Conservation (phyloP, 108 stramenopile species). For the Licmophora abbreviata region DNA sequence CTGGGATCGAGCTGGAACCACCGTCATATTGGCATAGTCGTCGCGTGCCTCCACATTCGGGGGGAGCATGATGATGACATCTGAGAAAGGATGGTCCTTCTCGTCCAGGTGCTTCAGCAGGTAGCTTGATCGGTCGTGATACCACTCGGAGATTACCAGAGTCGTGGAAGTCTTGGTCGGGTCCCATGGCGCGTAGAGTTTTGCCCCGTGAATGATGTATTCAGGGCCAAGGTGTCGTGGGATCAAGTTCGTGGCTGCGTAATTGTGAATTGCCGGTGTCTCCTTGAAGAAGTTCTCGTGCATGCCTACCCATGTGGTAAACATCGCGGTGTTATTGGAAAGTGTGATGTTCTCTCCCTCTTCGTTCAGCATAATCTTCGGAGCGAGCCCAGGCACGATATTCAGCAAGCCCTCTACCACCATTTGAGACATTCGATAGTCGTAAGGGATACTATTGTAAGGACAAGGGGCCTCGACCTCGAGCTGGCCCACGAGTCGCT, state of each 20-base stretch:
- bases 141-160: slow-evolving; percentile 61
- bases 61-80: slow-evolving; percentile 49
- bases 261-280: slow-evolving; percentile 56
- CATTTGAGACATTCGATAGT: slow-evolving; percentile 68
- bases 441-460: slow-evolving; percentile 62
- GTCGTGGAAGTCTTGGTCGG: slow-evolving; percentile 37
- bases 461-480: slow-evolving; percentile 55
- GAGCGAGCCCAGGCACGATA: slow-evolving; percentile 35
- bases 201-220: slow-evolving; percentile 65
- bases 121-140: slow-evolving; percentile 28
- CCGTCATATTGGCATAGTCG: slow-evolving; percentile 35
- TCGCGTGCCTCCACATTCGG: slow-evolving; percentile 28
- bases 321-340: slow-evolving; percentile 40
- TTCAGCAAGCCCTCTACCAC: slow-evolving; percentile 51
- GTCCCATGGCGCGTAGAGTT: slow-evolving; percentile 53
- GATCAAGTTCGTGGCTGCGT: slow-evolving; percentile 64
- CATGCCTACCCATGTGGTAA: slow-evolving; percentile 45
- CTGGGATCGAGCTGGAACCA: slow-evolving; percentile 34
- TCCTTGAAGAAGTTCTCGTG: slow-evolving; percentile 45
- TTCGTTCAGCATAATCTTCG: slow-evolving; percentile 57
- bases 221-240: slow-evolving; percentile 51
- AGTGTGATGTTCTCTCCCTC: slow-evolving; percentile 57
- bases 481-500: slow-evolving; percentile 50
- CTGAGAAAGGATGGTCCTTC: slow-evolving; percentile 57
- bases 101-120: slow-evolving; percentile 42